phyloP scores from a whole-genome alignment of 768 basidiomycete genomes.

The Wakefieldia striispora region DNA sequence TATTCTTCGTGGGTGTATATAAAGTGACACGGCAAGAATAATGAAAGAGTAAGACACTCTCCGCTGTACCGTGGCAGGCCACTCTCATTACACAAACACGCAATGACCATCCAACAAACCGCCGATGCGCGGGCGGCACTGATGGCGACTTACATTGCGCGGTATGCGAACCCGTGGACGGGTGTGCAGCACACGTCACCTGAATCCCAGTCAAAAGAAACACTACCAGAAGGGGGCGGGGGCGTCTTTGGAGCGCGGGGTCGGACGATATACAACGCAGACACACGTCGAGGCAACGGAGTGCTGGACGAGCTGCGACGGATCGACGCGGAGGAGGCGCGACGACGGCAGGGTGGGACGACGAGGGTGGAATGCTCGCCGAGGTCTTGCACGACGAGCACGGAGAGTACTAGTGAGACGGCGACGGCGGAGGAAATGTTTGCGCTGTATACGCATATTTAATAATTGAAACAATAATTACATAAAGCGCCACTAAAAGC shows the following conservation, averaged over 20 bases:
- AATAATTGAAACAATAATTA: slow-evolving; percentile 7
- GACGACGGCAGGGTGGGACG: neutral
- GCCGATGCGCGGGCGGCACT: slow-evolving; percentile 36
- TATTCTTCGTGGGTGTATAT: slow-evolving; percentile 14
- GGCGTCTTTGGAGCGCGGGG: slow-evolving; percentile 17
- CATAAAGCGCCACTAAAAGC: slow-evolving; percentile 28
- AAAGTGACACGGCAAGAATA: slow-evolving; percentile 8
- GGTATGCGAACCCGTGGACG: slow-evolving; percentile 18
- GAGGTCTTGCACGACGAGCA: neutral
- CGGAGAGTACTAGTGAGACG: neutral
- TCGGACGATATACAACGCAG: slow-evolving; percentile 30
- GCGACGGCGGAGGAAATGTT: slow-evolving; percentile 36
- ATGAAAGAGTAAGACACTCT: neutral
- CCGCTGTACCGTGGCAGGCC: too few relatives aligned
- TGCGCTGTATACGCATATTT: slow-evolving; percentile 37
- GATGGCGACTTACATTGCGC: slow-evolving; percentile 28
- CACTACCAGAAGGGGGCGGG: too few relatives aligned
- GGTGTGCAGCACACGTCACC: neutral
- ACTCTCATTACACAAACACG: neutral
- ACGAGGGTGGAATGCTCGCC: neutral
- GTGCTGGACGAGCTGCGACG: slow-evolving; percentile 9
- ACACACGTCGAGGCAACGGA: neutral
- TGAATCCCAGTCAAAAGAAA: too few relatives aligned
- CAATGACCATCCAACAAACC: slow-evolving; percentile 25
- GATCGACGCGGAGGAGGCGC: slow-evolving; percentile 25